Evolutionary conservation across 805 yeast genomes (phyloP), one percentile per base, ranked within the genome.

Genomic region (Schizosaccharomyces japonicus): DNA sequence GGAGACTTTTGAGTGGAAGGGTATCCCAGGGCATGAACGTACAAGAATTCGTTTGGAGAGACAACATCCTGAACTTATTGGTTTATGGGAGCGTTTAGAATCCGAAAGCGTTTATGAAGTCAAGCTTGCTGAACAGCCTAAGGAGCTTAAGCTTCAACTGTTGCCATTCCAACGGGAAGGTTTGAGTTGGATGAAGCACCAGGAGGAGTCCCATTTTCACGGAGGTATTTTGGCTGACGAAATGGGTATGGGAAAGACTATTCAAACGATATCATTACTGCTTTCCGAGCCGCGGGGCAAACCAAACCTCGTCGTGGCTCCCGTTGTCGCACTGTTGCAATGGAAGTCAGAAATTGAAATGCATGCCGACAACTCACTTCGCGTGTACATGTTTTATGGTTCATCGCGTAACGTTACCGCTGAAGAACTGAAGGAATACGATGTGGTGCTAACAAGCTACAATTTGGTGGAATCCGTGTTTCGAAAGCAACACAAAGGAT

Each of bases 171-270:
- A 90, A 62, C 65, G 74, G 13, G 99, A 90, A 64, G 98, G 98
- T 17, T 66, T 90, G 45, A 72, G 79, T 56, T 90, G 99, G 99
- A 68, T 90, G 51, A 54, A 72, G 11, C 68, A 73, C 45, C 96
- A 87, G 62, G 96, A 87, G 57, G 75, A 75, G 21, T 68, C 80
- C 23, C 70, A 67, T 39, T 87, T 79, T 60, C 68, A 71, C 13
- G 98, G 98, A 25, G 98, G 96, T 13, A 78, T 90, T 7, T 65
- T 90, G 44, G 96, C 98, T 4, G 99, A 90, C 65, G 99, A 90
- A 62, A 90, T 90, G 99, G 99, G 99, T 32, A 87, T 90, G 96
- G 99, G 99, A 52, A 90, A 90, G 57, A 90, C 99, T 0, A 85
- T 90, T 46, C 98, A 90, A 63, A 87, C 94, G 33, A 87, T 90